Conservation (phyloP, 768 basidiomycete genomes). For the Pholiota microspora region DNA sequence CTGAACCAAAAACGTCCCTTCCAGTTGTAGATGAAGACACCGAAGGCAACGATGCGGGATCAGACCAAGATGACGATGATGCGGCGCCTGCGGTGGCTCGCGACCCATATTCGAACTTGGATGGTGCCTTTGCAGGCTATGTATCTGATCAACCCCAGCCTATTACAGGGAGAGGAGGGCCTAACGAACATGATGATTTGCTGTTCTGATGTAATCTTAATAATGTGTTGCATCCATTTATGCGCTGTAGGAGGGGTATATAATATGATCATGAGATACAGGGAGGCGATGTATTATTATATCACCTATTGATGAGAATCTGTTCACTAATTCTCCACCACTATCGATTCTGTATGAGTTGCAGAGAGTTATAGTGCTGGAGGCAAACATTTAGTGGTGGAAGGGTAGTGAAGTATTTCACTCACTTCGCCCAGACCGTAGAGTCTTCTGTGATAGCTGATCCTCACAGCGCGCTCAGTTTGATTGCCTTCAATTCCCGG, state of each 20-base stretch:
- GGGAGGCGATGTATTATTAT: too few species aligned
- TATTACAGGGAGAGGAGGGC: constrained; percentile 39
- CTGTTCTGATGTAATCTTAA: constrained; percentile 45
- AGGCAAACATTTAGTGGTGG: not conserved
- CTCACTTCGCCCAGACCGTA: constrained; percentile 95
- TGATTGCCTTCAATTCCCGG: constrained; percentile 24
- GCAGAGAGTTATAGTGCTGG: constrained; percentile 88
- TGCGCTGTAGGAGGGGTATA: not conserved
- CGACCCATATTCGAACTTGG: constrained; percentile 87
- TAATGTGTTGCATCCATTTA: too few species aligned
- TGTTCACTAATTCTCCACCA: too few species aligned
- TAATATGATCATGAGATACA: too few species aligned
- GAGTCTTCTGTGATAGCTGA: constrained; percentile 92
- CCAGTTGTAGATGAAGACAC: constrained; percentile 27
- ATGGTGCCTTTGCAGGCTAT: constrained; percentile 73
- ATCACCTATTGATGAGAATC: too few species aligned
- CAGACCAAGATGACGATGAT: constrained; percentile 35
- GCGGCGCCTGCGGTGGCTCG: constrained; percentile 18
- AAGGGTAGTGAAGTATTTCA: constrained; percentile 7
- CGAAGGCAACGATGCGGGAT: constrained; percentile 24
- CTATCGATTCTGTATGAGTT: constrained; percentile 55
- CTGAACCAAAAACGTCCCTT: constrained; percentile 13
- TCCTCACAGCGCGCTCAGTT: constrained; percentile 49
- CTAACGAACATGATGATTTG: constrained; percentile 63
- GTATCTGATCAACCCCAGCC: constrained; percentile 72